phyloP scores from a whole-genome alignment of 345 rosid genomes.

The Acer campestre region DNA sequence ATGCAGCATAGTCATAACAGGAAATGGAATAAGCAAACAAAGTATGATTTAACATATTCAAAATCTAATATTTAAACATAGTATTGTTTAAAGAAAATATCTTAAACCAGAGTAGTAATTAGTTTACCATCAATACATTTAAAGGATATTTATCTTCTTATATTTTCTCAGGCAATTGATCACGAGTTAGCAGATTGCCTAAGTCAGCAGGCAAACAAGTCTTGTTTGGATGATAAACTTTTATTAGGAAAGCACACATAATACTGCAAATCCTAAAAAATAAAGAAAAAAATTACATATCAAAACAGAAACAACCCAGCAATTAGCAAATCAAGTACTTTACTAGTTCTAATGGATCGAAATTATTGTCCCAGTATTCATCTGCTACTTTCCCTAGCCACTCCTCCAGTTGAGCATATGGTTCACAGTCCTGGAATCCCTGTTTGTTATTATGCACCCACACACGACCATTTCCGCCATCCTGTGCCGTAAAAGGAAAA shows the following conservation, averaged over 20 bases:
- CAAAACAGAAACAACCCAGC: background rate
- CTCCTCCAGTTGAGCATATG: constrained; percentile 31
- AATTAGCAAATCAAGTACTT: constrained; percentile 6
- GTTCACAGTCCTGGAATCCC: constrained; percentile 41
- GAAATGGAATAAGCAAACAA: too few relatives aligned
- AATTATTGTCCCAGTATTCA: constrained; percentile 33
- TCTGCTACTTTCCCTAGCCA: constrained; percentile 36
- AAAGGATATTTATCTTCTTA: background rate
- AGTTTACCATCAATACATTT: background rate
- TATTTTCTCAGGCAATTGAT: background rate
- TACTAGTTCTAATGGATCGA: constrained; percentile 30
- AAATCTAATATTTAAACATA: too few relatives aligned
- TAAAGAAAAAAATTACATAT: background rate
- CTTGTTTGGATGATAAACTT: background rate
- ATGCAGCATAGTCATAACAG: too few relatives aligned
- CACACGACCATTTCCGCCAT: constrained; percentile 27
- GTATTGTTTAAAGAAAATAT: too few relatives aligned
- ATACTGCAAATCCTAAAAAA: background rate
- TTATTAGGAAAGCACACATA: background rate
- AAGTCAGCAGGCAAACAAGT: background rate
- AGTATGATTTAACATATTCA: too few relatives aligned
- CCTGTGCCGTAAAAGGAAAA: constrained; percentile 14
- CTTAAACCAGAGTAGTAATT: background rate
- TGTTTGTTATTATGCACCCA: constrained; percentile 39
- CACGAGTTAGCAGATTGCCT: background rate